Percentiles rank a stretch among this genome's conserved stretches.
These are phyloP conservation scores for Ceraceosorus guamensis DNA, from an alignment of 1,284 basidiomycete species.

Conservation along the genomic window DNA sequence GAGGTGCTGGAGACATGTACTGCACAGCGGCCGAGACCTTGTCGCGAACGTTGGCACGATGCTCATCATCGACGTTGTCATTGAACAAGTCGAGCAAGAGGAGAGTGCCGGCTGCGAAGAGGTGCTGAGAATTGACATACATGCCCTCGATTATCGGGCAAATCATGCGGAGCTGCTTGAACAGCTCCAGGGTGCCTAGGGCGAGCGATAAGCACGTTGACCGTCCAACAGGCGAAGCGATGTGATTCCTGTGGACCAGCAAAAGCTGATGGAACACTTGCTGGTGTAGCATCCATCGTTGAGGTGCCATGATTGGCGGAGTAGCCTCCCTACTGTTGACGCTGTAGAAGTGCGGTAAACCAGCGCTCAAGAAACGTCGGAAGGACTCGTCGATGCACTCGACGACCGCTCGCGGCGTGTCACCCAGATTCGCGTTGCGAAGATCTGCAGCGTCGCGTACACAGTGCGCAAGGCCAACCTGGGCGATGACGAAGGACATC, in stretches of 20 bases:
- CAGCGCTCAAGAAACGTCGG: constrained; percentile 5
- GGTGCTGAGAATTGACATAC: constrained; percentile 28
- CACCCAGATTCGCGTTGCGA: constrained; percentile 25
- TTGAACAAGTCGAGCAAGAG: constrained; percentile 9
- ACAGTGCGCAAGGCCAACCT: constrained; percentile 25
- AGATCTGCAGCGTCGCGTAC: constrained; percentile 27
- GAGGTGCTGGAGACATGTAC: too few relatives aligned
- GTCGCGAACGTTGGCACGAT: too few relatives aligned
- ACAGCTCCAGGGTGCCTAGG: constrained; percentile 25
- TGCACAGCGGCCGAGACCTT: too few relatives aligned
- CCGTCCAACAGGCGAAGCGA: constrained; percentile 17
- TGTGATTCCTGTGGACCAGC: constrained; percentile 21
- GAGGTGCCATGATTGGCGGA: constrained; percentile 21
- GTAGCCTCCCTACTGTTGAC: constrained; percentile 19
- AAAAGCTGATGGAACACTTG: constrained; percentile 28
- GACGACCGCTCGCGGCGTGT: constrained; percentile 17
- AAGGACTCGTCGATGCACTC: constrained; percentile 15
- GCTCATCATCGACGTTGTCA: too few relatives aligned
- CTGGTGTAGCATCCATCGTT: constrained; percentile 31
- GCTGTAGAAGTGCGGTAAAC: constrained; percentile 22
- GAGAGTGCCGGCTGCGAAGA: constrained; percentile 28
- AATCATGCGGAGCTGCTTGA: constrained; percentile 20
- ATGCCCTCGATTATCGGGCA: constrained; percentile 33
- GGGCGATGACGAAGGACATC: constrained; percentile 25
- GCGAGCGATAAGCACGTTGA: constrained; percentile 23